Percentiles rank a stretch among this genome's conserved stretches.
These are phyloP conservation scores for Aspergillus niger DNA, from an alignment of 2,329 filamentous ascomycete species.

Conservation along the genomic window DNA sequence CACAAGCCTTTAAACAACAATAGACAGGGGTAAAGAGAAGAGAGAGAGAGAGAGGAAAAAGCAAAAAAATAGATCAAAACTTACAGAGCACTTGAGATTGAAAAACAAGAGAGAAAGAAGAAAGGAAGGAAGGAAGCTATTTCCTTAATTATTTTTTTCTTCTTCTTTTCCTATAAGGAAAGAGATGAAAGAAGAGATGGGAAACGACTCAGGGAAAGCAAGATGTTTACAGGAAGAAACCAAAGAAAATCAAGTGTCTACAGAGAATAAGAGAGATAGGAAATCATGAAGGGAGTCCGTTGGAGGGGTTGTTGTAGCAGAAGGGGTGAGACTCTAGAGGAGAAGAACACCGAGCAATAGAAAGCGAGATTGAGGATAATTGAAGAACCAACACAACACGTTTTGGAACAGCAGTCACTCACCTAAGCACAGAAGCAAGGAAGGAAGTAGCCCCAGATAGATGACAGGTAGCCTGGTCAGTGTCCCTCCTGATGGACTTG, in stretches of 20 bases:
- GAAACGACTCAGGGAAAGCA: conserved; percentile 1
- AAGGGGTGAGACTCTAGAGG: neutral
- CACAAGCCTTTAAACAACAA: neutral
- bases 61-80: conserved; percentile 5
- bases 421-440: neutral
- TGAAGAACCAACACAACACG: conserved; percentile 7
- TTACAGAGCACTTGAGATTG: neutral
- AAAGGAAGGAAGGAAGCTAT: no score
- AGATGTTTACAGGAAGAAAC: neutral
- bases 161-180: neutral
- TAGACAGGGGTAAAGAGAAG: neutral
- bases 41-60: conserved; percentile 9
- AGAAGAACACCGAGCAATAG: neutral
- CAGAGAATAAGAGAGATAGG: neutral
- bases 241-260: neutral
- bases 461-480: conserved; percentile 9
- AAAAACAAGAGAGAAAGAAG: neutral
- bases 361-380: neutral
- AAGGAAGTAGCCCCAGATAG: conserved; percentile 8
- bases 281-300: no score
- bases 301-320: neutral
- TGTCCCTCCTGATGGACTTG: neutral
- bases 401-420: conserved; percentile 5
- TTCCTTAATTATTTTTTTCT: no score
- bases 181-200: neutral